Conservation (phyloP, 139 green algal genomes). For the Picochlorum costavermella region DNA sequence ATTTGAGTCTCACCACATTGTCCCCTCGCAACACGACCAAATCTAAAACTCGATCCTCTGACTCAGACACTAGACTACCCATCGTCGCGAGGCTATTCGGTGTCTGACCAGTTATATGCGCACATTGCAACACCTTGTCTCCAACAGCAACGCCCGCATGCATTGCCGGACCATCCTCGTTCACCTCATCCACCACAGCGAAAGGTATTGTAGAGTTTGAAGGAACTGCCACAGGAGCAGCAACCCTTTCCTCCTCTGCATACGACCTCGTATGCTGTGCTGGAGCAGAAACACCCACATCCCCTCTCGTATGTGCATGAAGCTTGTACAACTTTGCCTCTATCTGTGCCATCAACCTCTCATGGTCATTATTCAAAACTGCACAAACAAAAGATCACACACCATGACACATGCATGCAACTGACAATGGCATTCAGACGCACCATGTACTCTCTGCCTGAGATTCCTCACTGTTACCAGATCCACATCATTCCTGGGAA, state of each 20-base stretch:
- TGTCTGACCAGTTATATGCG: constrained; percentile 16
- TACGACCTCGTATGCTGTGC: background rate
- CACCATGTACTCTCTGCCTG: constrained; percentile 47
- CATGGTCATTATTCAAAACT: constrained; percentile 74
- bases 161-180: constrained; percentile 45
- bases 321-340: constrained; percentile 50
- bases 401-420: no score
- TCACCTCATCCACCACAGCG: constrained; percentile 71
- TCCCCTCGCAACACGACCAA: constrained; percentile 54
- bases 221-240: background rate
- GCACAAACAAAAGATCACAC: constrained; percentile 9
- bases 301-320: constrained; percentile 32
- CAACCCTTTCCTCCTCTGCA: background rate
- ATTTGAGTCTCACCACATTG: constrained; percentile 21
- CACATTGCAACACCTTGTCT: constrained; percentile 57
- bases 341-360: constrained; percentile 47
- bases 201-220: constrained; percentile 35
- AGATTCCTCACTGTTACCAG: constrained; percentile 52
- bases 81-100: constrained; percentile 23
- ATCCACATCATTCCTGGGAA: constrained; percentile 68
- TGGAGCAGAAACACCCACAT: constrained; percentile 9
- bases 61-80: constrained; percentile 24
- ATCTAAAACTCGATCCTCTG: constrained; percentile 35
- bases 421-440: background rate
- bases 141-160: constrained; percentile 51